Base-by-base conservation (phyloP, 129 eudicot species). In the Tanacetum coccineum region DNA sequence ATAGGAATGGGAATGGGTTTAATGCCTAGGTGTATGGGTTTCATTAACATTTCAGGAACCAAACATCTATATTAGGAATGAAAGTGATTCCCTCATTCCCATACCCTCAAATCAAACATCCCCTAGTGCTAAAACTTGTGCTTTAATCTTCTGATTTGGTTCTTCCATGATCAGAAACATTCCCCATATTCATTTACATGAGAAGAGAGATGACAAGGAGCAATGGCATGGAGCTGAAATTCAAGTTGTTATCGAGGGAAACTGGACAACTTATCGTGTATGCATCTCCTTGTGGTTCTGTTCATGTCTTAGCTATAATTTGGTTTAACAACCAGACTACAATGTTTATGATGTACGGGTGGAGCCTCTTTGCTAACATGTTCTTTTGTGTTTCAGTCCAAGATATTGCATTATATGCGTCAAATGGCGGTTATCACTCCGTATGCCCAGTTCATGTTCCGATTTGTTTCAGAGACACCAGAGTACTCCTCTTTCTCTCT, bases 371-470 rank as follows among this genome's bases (percentile, higher is more conserved):
- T 42, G 10, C 48, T 66, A 44, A 70, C 57, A 25, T 20, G 13
- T 54, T 18, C 42, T 22, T 73, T 60, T n/a, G 50, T 61, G 4
- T 75, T 87, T 58, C 97, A 94, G 99, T 94, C 99, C 55, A 94
- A 89, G 80, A 94, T 94, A 76, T 79, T 94, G 87, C 99, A 94
- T 74, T 94, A 94, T 78, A 86, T 94, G 97, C 99, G 99, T 62
- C 99, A 94, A 83, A 86, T 94, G 95, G 99, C 99, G 66, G 99
- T 94, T 75, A 94, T 94, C 59, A 94, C 99, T 63, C 99, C 99
- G 17, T 94, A 94, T 76, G 95, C 99, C 2, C 97, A 89, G 61
- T 94, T 94, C 76, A 83, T 84, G 77, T 94, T 94, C 75, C 85
- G 84, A 82, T 94, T 84, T 76, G 70, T 89, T 45, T 83, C 99